phyloP scores from a whole-genome alignment of 2,329 filamentous ascomycete species.

The Mycosphaerella arachidis region DNA sequence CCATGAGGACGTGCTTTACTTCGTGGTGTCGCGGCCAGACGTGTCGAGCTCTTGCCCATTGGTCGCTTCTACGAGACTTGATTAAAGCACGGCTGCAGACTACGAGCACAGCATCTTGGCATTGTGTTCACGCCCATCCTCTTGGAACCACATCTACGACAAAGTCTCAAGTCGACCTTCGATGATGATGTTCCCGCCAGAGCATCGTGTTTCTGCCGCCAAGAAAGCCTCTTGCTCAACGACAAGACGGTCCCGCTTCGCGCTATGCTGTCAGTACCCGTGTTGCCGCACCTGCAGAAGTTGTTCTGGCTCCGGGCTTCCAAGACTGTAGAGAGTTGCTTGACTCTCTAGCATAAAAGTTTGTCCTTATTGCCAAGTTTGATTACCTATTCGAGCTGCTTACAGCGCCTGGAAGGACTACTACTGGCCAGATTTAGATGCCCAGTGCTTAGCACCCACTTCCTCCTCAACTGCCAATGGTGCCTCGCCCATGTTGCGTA shows the following conservation, averaged over 20 bases:
- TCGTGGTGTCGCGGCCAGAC: background rate
- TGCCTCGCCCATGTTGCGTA: background rate
- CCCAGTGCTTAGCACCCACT: background rate
- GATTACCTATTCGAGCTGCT: background rate
- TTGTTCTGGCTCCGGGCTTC: background rate
- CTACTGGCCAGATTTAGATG: background rate
- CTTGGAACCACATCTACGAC: background rate
- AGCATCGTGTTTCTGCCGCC: background rate
- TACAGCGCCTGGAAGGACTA: background rate
- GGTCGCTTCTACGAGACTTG: background rate
- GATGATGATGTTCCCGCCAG: background rate
- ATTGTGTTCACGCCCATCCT: background rate
- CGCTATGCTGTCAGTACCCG: background rate
- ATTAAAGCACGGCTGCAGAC: background rate
- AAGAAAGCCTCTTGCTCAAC: background rate
- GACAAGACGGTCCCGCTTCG: background rate
- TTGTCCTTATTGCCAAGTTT: conserved; percentile 4
- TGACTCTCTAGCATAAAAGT: background rate
- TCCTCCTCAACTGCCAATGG: background rate
- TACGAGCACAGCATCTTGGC: background rate
- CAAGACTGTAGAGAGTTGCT: background rate
- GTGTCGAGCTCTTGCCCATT: background rate
- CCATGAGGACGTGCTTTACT: background rate
- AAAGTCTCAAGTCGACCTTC: background rate
- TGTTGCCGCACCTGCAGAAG: background rate